Conservation (phyloP, 371 early-diverging fungal species). For the Mucor circinelloides region DNA sequence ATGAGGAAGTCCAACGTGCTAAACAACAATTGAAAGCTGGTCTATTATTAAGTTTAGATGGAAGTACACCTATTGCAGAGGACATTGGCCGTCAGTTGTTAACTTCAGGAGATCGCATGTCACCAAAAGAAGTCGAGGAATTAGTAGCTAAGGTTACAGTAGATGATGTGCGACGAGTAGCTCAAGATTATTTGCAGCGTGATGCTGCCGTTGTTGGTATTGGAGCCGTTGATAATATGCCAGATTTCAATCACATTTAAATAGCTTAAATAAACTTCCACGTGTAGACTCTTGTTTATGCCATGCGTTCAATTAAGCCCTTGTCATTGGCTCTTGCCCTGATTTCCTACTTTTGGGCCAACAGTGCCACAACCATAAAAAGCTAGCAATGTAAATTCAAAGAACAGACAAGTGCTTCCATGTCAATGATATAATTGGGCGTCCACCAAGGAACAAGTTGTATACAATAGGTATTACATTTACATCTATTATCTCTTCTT, state of each 20-base stretch:
- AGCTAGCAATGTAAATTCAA: not conserved
- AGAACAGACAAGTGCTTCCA: not conserved
- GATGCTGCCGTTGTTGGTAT: slow-evolving; percentile 92
- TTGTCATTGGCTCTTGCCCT: not conserved
- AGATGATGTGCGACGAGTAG: slow-evolving; percentile 86
- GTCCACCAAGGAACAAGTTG: not conserved
- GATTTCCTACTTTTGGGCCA: not conserved
- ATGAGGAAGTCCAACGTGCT: slow-evolving; percentile 94
- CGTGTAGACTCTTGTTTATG: not conserved
- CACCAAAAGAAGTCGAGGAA: slow-evolving; percentile 51
- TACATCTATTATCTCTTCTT: no score
- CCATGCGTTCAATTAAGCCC: not conserved
- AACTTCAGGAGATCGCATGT: slow-evolving; percentile 87
- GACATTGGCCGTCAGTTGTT: slow-evolving; percentile 97
- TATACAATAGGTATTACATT: no score
- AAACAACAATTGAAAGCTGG: slow-evolving; percentile 98
- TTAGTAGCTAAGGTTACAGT: slow-evolving; percentile 49
- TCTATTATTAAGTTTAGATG: slow-evolving; percentile 88
- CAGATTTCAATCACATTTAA: slow-evolving; percentile 72
- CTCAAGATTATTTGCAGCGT: slow-evolving; percentile 80
- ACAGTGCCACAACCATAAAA: not conserved
- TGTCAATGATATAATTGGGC: not conserved
- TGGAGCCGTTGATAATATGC: slow-evolving; percentile 80
- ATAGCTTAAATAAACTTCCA: not conserved
- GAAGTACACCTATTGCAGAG: slow-evolving; percentile 92